phyloP scores from a whole-genome alignment of 2,329 filamentous ascomycete genomes.

The Cryphonectria japonica region DNA sequence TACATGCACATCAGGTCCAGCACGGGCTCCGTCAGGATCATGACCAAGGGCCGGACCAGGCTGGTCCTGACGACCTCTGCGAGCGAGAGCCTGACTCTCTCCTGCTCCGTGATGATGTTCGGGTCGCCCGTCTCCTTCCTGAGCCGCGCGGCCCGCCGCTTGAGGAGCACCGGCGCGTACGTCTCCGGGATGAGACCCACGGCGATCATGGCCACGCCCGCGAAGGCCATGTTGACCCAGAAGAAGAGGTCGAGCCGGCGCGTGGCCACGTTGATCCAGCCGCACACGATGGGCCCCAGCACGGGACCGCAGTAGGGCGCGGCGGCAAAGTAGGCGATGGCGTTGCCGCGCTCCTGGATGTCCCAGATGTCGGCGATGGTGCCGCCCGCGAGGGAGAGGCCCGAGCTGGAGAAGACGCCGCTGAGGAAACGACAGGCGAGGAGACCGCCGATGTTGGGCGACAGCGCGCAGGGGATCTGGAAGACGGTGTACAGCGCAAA shows the following conservation, averaged over 20 bases:
- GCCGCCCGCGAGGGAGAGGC: constrained; percentile 50
- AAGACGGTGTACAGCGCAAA: constrained; percentile 16
- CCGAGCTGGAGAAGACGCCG: constrained; percentile 51
- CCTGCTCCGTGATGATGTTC: constrained; percentile 6
- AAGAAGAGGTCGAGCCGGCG: constrained; percentile 51
- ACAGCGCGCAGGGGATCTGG: constrained; percentile 16
- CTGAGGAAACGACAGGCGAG: constrained; percentile 51
- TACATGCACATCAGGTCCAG: constrained; percentile 16
- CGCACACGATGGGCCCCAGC: constrained; percentile 45
- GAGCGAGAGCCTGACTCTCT: neutral
- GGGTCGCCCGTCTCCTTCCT: constrained; percentile 18
- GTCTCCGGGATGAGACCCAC: constrained; percentile 43
- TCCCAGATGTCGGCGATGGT: constrained; percentile 52
- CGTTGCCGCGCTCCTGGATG: constrained; percentile 47
- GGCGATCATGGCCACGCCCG: constrained; percentile 18
- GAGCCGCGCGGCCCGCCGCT: constrained; percentile 1
- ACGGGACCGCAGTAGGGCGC: constrained; percentile 44
- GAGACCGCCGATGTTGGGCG: constrained; percentile 35
- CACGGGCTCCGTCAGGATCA: constrained; percentile 14
- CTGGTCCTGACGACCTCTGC: constrained; percentile 6
- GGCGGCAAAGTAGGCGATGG: constrained; percentile 43
- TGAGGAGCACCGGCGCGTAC: constrained; percentile 42
- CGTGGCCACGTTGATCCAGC: constrained; percentile 41
- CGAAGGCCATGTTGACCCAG: constrained; percentile 41
- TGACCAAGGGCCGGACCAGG: constrained; percentile 7